Evolutionary conservation across 169 alveolate species (phyloP).

Genomic region (Plasmodium relictum): DNA sequence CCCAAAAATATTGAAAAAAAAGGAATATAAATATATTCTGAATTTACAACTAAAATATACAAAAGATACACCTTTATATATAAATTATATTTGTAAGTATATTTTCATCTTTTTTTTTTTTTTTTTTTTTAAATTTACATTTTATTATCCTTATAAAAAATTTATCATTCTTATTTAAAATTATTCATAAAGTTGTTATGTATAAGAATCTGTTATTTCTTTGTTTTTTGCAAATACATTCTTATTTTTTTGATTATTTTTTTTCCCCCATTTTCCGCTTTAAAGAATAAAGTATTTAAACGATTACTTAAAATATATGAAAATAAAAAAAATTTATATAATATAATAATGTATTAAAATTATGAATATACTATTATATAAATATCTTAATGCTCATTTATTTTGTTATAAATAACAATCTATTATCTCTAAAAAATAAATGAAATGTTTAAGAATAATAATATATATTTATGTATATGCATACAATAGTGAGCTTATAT

Average conservation of each 20-base stretch:
- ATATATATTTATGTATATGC: too few relatives aligned
- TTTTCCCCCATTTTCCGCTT: constrained; percentile 8
- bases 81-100: neutral
- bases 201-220: neutral
- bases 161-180: neutral
- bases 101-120: neutral
- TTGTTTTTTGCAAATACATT: neutral
- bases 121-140: neutral
- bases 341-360: neutral
- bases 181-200: neutral
- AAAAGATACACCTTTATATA: neutral
- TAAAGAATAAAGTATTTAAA: constrained; percentile 19
- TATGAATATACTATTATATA: neutral
- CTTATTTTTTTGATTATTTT: neutral
- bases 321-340: neutral
- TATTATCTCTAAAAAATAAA: too few relatives aligned
- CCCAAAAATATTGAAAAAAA: constrained; percentile 35
- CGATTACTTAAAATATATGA: constrained; percentile 21
- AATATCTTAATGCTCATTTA: neutral
- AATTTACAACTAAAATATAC: neutral
- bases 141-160: neutral
- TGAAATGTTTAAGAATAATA: too few relatives aligned
- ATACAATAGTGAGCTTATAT: too few relatives aligned
- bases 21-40: neutral
- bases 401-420: neutral